Base-by-base conservation (phyloP, 495 filamentous ascomycete genomes). In the Viridothelium virens region DNA sequence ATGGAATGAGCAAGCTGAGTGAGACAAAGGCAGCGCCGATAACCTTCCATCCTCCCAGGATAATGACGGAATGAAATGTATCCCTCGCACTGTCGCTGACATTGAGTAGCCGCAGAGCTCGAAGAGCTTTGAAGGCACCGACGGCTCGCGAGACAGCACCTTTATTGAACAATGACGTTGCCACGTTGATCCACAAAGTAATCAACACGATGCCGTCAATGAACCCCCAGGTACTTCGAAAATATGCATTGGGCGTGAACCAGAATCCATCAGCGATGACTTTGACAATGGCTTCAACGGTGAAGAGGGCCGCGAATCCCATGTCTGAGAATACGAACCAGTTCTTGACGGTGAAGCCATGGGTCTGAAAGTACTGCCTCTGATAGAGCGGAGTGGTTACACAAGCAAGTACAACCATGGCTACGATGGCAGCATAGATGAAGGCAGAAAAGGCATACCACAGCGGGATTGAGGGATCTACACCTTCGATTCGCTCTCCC, bases 61-160 rank as follows among this genome's bases (percentile, higher is more conserved):
- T 89, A 62, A 98, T 90, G 69, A 99, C 87, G 0, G 93, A 96
- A 73, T 99, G 94, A 71, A 99, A 97, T 0, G 92, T 97, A 73
- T 97, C 89, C 72, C 92, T 85, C 44, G 94, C 95, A 72, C 91
- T 97, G 73, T 97, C 92, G 74, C 92, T 96, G 67, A 99, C 90
- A 69, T 97, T 97, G 69, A 99, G 84, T 36, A 99, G 78, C 56
- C 94, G 83, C 34, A 99, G 80, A 44, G 94, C 95, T 75, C 94
- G 87, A n/a, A 99, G 83, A 33, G 94, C 94, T 80, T 99, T 99
- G 80, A 99, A 97, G 38, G 95, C 94, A 53, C 94, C 94, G 63
- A 99, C 89, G 25, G 91, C 89, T 71, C 94, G 80, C 3, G 92
- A 95, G 61, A 97, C 86, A 56, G 85, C 86, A 56, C 89, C 91